A percentile compares a stretch with the other conserved stretches of the same genome.
These are phyloP conservation scores for Candida jianshihensis DNA, from an alignment of 805 yeast species.

Conservation along the genomic window DNA sequence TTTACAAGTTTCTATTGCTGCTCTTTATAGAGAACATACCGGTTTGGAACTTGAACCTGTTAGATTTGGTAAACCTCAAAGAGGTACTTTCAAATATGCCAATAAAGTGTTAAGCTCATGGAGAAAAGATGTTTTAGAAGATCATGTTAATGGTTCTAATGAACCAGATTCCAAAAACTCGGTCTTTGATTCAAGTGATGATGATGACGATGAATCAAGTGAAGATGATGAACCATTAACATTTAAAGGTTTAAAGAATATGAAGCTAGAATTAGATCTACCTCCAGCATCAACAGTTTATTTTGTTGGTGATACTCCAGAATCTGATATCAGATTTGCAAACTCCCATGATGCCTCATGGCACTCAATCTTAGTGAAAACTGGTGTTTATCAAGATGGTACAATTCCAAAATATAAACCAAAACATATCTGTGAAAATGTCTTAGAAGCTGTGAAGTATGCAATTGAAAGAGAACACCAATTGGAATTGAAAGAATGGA, in stretches of 20 bases:
- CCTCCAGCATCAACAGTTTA: constrained; percentile 85
- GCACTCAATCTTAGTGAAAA: constrained; percentile 79
- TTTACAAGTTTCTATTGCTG: constrained; percentile 79
- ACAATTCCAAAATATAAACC: constrained; percentile 76
- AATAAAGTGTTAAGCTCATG: constrained; percentile 68
- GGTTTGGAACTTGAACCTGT: constrained; percentile 75
- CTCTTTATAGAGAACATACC: constrained; percentile 77
- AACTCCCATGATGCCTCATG: constrained; percentile 80
- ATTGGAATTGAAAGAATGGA: constrained; percentile 71
- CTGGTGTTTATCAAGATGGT: constrained; percentile 82
- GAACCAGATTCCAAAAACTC: constrained; percentile 23
- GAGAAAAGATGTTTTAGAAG: constrained; percentile 73
- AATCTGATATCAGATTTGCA: constrained; percentile 81
- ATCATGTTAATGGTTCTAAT: constrained; percentile 52
- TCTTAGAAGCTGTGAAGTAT: constrained; percentile 73
- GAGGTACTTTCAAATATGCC: constrained; percentile 80
- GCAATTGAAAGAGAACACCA: constrained; percentile 79
- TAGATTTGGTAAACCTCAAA: constrained; percentile 85
- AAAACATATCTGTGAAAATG: constrained; percentile 64
- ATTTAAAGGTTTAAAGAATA: constrained; percentile 30
- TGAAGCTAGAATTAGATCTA: constrained; percentile 43
- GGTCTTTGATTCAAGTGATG: constrained; percentile 6
- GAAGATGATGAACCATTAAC: constrained; percentile 39
- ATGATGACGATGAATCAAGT: constrained; percentile 17
- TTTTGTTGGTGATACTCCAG: constrained; percentile 88